A percentile compares a stretch with the other conserved stretches of the same genome.
Evolutionary conservation across 2,329 filamentous ascomycete species (phyloP).

Genomic region (Ascochyta viciae-villosae): DNA sequence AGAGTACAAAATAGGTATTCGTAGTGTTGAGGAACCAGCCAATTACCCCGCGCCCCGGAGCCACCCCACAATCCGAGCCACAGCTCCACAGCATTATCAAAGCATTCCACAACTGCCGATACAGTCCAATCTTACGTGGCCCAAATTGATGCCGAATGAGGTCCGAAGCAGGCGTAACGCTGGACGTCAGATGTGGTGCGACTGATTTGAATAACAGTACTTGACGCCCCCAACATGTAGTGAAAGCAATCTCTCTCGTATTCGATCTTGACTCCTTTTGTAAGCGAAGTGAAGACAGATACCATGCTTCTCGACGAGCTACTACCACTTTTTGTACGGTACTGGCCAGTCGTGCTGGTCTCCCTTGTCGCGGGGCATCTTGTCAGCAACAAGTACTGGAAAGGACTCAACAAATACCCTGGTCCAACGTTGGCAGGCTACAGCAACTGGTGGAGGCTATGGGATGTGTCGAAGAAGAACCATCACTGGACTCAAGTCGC

Average conservation of each 20-base stretch:
- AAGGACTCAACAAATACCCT: conserved; percentile 73
- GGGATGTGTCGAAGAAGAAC: conserved; percentile 69
- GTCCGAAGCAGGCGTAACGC: background rate
- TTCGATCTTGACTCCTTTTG: background rate
- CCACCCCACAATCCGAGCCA: background rate
- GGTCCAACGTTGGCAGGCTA: conserved; percentile 72
- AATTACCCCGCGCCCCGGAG: conserved; percentile 7
- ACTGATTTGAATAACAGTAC: conserved; percentile 6
- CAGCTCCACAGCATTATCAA: conserved; percentile 5
- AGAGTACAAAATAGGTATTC: background rate
- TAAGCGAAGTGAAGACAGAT: conserved; percentile 6
- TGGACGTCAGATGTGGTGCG: background rate
- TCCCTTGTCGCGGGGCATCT: conserved; percentile 44
- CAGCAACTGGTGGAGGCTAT: conserved; percentile 78
- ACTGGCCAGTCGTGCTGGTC: conserved; percentile 53
- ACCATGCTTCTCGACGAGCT: conserved; percentile 49
- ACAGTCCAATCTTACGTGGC: conserved; percentile 1
- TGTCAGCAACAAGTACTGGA: conserved; percentile 56
- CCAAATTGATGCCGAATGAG: background rate
- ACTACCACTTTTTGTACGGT: conserved; percentile 41
- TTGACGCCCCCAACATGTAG: background rate
- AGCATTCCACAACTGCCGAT: conserved; percentile 18
- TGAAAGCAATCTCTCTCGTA: background rate
- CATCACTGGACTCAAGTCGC: conserved; percentile 72
- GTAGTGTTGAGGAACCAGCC: conserved; percentile 2